Conservation (phyloP, 805 yeast genomes). For the Metschnikowia cerradonensis region DNA sequence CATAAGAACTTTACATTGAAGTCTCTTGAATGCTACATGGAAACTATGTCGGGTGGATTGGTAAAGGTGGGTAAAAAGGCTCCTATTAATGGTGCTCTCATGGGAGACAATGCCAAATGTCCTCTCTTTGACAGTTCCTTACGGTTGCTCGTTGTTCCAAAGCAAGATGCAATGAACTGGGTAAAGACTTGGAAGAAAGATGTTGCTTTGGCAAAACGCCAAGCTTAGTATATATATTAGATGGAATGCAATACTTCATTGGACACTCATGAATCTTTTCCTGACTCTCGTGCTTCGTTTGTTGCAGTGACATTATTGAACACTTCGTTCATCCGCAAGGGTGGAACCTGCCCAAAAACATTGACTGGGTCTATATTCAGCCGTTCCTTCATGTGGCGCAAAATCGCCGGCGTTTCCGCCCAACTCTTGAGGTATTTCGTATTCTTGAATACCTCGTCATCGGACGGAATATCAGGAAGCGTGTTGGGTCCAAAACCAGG, state of each 20-base stretch:
- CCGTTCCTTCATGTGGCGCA: constrained; percentile 24
- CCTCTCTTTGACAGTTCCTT: constrained; percentile 76
- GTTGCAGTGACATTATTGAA: constrained; percentile 20
- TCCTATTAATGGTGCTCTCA: constrained; percentile 58
- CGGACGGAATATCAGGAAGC: constrained; percentile 40
- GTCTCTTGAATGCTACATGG: constrained; percentile 72
- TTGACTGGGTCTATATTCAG: constrained; percentile 54
- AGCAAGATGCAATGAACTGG: constrained; percentile 62
- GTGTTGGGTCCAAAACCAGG: constrained; percentile 19
- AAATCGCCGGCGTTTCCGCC: constrained; percentile 39
- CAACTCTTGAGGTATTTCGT: constrained; percentile 22
- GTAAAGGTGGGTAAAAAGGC: constrained; percentile 80
- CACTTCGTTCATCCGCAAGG: constrained; percentile 64
- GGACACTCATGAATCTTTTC: neutral
- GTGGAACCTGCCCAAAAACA: constrained; percentile 73
- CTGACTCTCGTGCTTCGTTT: neutral
- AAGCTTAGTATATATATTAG: neutral
- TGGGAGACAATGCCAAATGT: constrained; percentile 57
- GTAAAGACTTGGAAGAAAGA: constrained; percentile 60
- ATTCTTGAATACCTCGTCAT: constrained; percentile 27
- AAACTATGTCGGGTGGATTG: constrained; percentile 77
- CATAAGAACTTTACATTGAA: constrained; percentile 57
- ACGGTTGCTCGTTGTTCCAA: constrained; percentile 77
- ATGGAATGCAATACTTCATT: neutral
- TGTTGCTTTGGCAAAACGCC: constrained; percentile 47